Conservation (phyloP, 768 basidiomycete species). For the Leccinum aurantiacum region DNA sequence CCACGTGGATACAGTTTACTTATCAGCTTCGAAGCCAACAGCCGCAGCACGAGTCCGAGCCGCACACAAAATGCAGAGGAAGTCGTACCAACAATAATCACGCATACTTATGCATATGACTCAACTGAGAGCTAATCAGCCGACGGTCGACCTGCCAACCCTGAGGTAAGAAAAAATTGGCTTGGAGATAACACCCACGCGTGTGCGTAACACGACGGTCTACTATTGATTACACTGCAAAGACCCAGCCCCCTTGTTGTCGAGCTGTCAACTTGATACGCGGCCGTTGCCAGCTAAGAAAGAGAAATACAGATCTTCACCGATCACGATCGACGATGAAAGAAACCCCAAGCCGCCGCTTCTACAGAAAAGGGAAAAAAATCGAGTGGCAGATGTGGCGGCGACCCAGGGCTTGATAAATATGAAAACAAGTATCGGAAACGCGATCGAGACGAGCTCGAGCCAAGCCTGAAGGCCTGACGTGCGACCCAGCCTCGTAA, state of each 20-base stretch:
- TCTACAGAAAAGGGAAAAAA: background rate
- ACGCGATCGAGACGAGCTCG: background rate
- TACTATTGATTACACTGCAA: background rate
- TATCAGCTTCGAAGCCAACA: background rate
- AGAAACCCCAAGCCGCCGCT: background rate
- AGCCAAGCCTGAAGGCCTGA: background rate
- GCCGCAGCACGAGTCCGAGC: background rate
- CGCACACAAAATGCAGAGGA: background rate
- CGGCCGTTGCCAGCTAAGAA: background rate
- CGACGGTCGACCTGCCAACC: background rate
- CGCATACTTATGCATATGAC: background rate
- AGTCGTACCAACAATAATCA: background rate
- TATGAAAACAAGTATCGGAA: conserved; percentile 13
- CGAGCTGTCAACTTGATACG: conserved; percentile 2
- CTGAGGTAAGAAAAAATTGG: background rate
- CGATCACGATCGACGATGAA: conserved; percentile 8
- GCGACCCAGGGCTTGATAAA: conserved; percentile 17
- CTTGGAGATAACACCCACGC: background rate
- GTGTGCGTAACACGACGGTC: background rate
- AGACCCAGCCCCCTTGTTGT: background rate
- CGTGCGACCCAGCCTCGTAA: conserved; percentile 5
- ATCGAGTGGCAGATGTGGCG: conserved; percentile 4
- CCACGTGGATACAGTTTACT: background rate
- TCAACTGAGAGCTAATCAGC: background rate
- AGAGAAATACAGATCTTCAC: background rate